A percentile compares a stretch with the other conserved stretches of the same genome.
These are phyloP conservation scores for Sporisorium iseilematis-ciliati DNA, from an alignment of 1,284 basidiomycete species.

Conservation along the genomic window DNA sequence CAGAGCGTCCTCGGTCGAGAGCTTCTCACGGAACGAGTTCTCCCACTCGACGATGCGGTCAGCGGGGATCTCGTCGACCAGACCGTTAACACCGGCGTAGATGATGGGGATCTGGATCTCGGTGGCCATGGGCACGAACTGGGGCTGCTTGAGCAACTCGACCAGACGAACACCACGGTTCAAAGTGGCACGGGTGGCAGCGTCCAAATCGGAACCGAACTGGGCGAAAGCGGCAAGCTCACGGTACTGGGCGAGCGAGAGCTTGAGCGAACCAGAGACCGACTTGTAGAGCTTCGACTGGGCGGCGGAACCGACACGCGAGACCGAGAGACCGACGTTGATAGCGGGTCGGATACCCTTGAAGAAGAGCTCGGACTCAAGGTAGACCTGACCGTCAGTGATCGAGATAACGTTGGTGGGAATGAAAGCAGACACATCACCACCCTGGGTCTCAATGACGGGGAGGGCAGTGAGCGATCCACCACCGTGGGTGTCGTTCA, in stretches of 20 bases:
- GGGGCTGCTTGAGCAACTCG: conserved; percentile 98
- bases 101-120: conserved; percentile 98
- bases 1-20: conserved; percentile 66
- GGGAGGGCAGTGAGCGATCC: conserved; percentile 98
- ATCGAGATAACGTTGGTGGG: conserved; percentile 70
- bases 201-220: conserved; percentile 99
- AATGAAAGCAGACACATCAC: conserved; percentile 91
- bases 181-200: conserved; percentile 85
- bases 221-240: conserved; percentile 99
- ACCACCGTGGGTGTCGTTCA: conserved; percentile 97
- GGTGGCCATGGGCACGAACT: conserved; percentile 80
- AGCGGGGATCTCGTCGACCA: conserved; percentile 84
- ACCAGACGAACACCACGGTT: conserved; percentile 97
- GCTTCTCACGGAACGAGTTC: conserved; percentile 84
- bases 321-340: conserved; percentile 99
- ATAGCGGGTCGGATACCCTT: conserved; percentile 99
- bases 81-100: conserved; percentile 93
- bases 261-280: conserved; percentile 98
- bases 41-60: conserved; percentile 97
- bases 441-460: conserved; percentile 99
- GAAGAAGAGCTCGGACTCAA: conserved; percentile 83
- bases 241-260: conserved; percentile 99
- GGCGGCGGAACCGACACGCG: conserved; percentile 98
- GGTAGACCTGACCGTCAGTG: conserved; percentile 69
- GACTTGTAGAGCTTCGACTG: conserved; percentile 92